phyloP scores from a whole-genome alignment of 495 filamentous ascomycete genomes.

The Rostrohypoxylon terebratum region DNA sequence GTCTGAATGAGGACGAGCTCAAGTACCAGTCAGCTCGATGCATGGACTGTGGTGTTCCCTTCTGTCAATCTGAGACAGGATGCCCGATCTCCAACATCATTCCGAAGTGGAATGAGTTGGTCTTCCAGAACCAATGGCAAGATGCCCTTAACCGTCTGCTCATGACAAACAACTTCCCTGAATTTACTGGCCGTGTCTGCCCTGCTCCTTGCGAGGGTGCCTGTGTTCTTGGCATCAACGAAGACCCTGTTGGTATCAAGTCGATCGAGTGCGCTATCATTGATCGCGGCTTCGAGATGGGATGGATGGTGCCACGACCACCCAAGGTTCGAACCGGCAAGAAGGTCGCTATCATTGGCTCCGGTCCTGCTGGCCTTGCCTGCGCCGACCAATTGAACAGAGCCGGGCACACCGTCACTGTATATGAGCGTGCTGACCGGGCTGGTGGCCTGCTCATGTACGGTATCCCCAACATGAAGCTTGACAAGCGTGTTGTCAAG shows the following conservation, averaged over 20 bases:
- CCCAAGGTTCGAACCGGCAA: slow-evolving; percentile 88
- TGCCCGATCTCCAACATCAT: slow-evolving; percentile 99
- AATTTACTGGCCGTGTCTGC: slow-evolving; percentile 98
- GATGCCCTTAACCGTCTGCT: slow-evolving; percentile 94
- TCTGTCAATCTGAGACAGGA: slow-evolving; percentile 97
- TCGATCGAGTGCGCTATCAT: slow-evolving; percentile 99
- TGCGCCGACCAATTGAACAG: slow-evolving; percentile 96
- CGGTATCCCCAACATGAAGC: slow-evolving; percentile 99
- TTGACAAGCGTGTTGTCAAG: slow-evolving; percentile 98
- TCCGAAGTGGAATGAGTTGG: slow-evolving; percentile 97
- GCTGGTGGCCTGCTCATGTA: slow-evolving; percentile 97
- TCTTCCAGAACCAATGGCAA: slow-evolving; percentile 92
- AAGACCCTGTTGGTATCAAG: slow-evolving; percentile 98
- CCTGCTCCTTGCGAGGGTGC: slow-evolving; percentile 98
- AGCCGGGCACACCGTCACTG: slow-evolving; percentile 88
- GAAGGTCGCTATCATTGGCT: slow-evolving; percentile 92
- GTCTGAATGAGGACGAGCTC: slow-evolving; percentile 94
- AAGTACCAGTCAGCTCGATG: slow-evolving; percentile 99
- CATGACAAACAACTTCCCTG: slow-evolving; percentile 99
- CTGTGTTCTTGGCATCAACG: slow-evolving; percentile 98
- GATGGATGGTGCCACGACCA: slow-evolving; percentile 93
- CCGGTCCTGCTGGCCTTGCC: slow-evolving; percentile 92
- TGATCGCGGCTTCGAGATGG: slow-evolving; percentile 98
- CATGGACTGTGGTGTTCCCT: slow-evolving; percentile 99
- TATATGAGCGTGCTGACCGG: slow-evolving; percentile 96